Evolutionary conservation across 768 basidiomycete species (phyloP).

Genomic region (Podaxis sp.): DNA sequence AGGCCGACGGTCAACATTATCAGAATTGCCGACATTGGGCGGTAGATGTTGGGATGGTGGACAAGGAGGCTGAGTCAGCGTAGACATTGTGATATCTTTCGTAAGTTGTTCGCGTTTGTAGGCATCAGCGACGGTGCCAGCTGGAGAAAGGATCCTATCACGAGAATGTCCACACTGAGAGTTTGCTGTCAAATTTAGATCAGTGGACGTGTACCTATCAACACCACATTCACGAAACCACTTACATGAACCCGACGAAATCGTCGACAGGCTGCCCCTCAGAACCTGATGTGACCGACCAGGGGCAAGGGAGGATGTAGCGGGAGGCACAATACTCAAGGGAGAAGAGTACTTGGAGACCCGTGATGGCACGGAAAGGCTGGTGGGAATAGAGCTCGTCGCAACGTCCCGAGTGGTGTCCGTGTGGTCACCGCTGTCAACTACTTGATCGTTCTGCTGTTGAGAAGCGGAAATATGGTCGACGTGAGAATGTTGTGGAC

Average conservation of each 20-base stretch:
- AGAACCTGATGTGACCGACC: neutral
- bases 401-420: neutral
- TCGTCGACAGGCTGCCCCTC: neutral
- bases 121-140: constrained; percentile 9
- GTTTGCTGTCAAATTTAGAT: neutral
- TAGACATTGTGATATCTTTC: neutral
- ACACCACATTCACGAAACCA: neutral
- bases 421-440: neutral
- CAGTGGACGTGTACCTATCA: neutral
- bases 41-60: neutral
- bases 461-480: neutral
- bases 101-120: constrained; percentile 8
- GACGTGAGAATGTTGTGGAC: constrained; percentile 2
- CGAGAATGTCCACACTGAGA: neutral
- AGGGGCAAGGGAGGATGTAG: neutral
- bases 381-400: neutral
- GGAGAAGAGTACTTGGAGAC: neutral
- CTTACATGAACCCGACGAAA: constrained; percentile 3
- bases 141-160: constrained; percentile 8
- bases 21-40: neutral
- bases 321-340: neutral
- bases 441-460: neutral
- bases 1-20: neutral
- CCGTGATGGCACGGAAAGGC: neutral
- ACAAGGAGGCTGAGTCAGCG: neutral